Conservation (phyloP, 345 rosid genomes). For the Brassica napus region Da-Ae NC_063451.1:16639501-16640000, state of each 20-base stretch:
- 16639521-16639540: neutral
- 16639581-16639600: neutral
- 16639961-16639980: neutral
- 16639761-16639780: neutral
- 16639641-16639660: neutral
- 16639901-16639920: neutral
- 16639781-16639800: neutral
- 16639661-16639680: neutral
- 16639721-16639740: neutral
- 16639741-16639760: neutral
- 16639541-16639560: neutral
- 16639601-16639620: neutral
- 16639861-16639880: neutral
- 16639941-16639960: constrained; percentile 1
- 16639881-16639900: neutral
- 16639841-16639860: neutral
- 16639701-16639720: neutral
- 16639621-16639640: neutral
- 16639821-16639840: neutral
- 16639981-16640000: neutral
- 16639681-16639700: constrained; percentile 1
- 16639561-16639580: neutral
- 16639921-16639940: neutral
- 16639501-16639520: neutral
- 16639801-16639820: neutral